Base-by-base conservation (phyloP, 108 stramenopile genomes). In the Ochromonas danica region DNA sequence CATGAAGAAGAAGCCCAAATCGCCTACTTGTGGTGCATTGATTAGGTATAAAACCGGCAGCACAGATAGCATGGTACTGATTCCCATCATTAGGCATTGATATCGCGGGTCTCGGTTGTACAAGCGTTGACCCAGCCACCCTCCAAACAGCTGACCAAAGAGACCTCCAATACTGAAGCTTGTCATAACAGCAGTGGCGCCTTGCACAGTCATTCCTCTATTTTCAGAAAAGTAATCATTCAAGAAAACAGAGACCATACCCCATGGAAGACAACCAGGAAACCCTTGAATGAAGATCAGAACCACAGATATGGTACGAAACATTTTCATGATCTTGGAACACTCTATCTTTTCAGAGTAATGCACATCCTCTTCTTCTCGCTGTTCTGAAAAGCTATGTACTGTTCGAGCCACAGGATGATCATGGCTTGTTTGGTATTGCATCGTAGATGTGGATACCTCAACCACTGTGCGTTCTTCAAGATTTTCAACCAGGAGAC, bases 261-360 rank as follows among this genome's bases (percentile, higher is more conserved):
- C 90, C 91, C 91, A 92, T 1, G 91, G 89, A 22, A 93, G 67
- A 82, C 94, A 94, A 28, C 94, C 94, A 27, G 94, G 92, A 25
- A 91, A 88, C n/a, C 94, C 94, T 74, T 94, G 94, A 6, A 92
- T 42, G 30, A 94, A 81, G 0, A 88, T 81, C 27, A 92, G 80
- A 17, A 91, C 22, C 1, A 91, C 90, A 6, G 94, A 90, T 42
- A 85, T 28, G 3, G 63, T 67, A 6, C 25, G 27, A 36, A 67
- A 31, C 43, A 39, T 91, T 82, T 25, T n/a, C 1, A 39, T 35
- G 40, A 83, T 41, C 22, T 77, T 78, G 0, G 30, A 62, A 78
- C 17, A 70, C 61, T 0, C 85, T 51, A 33, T 88, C 91, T 70
- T 77, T 61, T 0, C 74, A 14, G 28, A 40, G 77, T 83, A 83